Conservation (phyloP, 805 yeast genomes). For the Pichia nakasei region DNA sequence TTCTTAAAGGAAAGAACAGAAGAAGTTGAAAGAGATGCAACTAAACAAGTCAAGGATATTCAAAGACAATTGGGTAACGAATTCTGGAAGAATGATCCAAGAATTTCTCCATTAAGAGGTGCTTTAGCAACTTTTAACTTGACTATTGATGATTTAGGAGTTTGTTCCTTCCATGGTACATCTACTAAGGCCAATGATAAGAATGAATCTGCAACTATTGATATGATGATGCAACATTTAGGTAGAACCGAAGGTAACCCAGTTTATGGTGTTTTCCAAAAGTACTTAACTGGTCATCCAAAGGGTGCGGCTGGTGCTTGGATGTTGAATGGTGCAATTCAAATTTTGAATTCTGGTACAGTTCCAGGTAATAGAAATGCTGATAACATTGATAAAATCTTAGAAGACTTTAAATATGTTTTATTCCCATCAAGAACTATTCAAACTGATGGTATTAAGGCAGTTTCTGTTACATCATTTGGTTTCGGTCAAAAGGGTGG, state of each 20-base stretch:
- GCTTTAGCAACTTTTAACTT: slow-evolving; percentile 90
- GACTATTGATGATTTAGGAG: slow-evolving; percentile 90
- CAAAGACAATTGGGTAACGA: slow-evolving; percentile 93
- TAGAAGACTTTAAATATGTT: slow-evolving; percentile 80
- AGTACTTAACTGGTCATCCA: slow-evolving; percentile 98
- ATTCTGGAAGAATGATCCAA: slow-evolving; percentile 82
- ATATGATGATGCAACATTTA: slow-evolving; percentile 87
- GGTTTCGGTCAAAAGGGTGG: slow-evolving; percentile 99
- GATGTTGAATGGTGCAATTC: slow-evolving; percentile 99
- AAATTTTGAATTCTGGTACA: slow-evolving; percentile 82
- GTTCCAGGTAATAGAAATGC: slow-evolving; percentile 98
- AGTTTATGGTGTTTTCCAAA: slow-evolving; percentile 96
- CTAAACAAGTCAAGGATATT: slow-evolving; percentile 78
- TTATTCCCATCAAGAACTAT: slow-evolving; percentile 90
- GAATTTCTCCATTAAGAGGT: slow-evolving; percentile 95
- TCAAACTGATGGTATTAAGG: slow-evolving; percentile 95
- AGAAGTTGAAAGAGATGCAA: slow-evolving; percentile 78
- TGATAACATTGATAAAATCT: slow-evolving; percentile 79
- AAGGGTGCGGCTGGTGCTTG: slow-evolving; percentile 99
- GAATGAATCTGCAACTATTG: slow-evolving; percentile 90
- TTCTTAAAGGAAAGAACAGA: slow-evolving; percentile 79
- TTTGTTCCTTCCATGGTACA: slow-evolving; percentile 98
- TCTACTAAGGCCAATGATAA: slow-evolving; percentile 98
- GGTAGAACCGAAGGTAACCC: slow-evolving; percentile 98
- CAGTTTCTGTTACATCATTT: slow-evolving; percentile 92